Evolutionary conservation across 805 yeast species (phyloP).

Genomic region (Jamesozyma spencerorum): DNA sequence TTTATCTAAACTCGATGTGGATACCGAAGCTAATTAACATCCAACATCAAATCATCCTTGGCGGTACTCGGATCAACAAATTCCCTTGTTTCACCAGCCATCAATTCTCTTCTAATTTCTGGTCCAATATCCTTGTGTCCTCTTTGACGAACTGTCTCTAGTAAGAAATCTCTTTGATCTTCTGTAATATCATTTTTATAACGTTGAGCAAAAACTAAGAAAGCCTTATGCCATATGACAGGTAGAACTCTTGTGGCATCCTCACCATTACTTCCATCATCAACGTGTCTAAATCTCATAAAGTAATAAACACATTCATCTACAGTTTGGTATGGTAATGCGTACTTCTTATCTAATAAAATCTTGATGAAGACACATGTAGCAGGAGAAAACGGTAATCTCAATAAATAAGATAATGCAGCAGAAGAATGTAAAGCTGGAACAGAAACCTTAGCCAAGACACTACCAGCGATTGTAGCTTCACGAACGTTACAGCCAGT

Average conservation of each 20-base stretch:
- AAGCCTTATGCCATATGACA: slow-evolving; percentile 95
- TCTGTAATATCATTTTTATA: slow-evolving; percentile 97
- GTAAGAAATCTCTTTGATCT: slow-evolving; percentile 89
- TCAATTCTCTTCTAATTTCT: slow-evolving; percentile 85
- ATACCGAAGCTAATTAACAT: slow-evolving; percentile 15
- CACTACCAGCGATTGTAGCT: slow-evolving; percentile 91
- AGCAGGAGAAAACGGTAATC: slow-evolving; percentile 79
- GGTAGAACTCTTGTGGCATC: slow-evolving; percentile 52
- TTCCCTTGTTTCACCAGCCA: slow-evolving; percentile 73
- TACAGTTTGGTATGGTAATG: slow-evolving; percentile 91
- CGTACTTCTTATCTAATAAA: slow-evolving; percentile 87
- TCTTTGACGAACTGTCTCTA: slow-evolving; percentile 86
- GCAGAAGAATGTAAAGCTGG: slow-evolving; percentile 96
- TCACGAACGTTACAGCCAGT: slow-evolving; percentile 85
- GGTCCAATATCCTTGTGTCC: slow-evolving; percentile 85
- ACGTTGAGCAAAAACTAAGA: slow-evolving; percentile 87
- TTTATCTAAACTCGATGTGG: too few relatives aligned
- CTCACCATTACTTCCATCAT: slow-evolving; percentile 34
- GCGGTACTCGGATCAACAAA: slow-evolving; percentile 23
- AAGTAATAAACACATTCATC: slow-evolving; percentile 92
- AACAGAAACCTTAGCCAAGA: slow-evolving; percentile 77
- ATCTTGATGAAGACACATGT: slow-evolving; percentile 84
- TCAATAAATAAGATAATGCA: slow-evolving; percentile 76
- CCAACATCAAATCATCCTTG: slow-evolving; percentile 28
- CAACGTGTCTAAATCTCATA: slow-evolving; percentile 71